These are phyloP conservation scores for Pichia sp. DNA, from an alignment of 1,139 yeast species.

Conservation along the genomic window DNA sequence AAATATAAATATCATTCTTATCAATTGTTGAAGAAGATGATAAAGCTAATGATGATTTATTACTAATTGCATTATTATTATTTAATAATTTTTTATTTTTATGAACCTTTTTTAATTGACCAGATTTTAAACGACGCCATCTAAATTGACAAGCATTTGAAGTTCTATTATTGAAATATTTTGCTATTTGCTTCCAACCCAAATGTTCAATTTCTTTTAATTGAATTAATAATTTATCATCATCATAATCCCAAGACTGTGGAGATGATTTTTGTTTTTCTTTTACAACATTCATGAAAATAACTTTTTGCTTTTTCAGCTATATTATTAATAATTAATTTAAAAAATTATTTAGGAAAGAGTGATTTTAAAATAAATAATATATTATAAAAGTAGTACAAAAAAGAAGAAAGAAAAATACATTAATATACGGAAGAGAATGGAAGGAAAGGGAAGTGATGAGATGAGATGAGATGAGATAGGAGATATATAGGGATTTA, in stretches of 20 bases:
- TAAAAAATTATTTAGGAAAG: too few species aligned
- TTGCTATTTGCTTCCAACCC: conserved; percentile 79
- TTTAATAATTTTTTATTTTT: background rate
- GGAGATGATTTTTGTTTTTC: conserved; percentile 37
- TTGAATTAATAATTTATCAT: conserved; percentile 61
- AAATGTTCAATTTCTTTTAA: conserved; percentile 65
- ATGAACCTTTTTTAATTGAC: conserved; percentile 30
- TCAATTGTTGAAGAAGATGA: too few species aligned
- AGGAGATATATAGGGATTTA: background rate
- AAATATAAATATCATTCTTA: too few species aligned
- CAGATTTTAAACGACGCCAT: conserved; percentile 61
- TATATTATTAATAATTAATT: too few species aligned
- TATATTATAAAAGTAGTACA: too few species aligned
- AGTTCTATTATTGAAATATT: conserved; percentile 62
- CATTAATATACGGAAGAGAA: background rate
- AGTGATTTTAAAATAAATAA: too few species aligned
- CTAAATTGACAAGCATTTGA: conserved; percentile 82
- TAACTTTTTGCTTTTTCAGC: too few species aligned
- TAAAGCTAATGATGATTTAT: too few species aligned
- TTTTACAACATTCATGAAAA: too few species aligned
- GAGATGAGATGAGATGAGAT: background rate
- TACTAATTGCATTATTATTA: too few species aligned
- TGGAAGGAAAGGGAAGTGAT: background rate
- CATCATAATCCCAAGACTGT: conserved; percentile 74
- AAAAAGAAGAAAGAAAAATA: background rate